phyloP scores from a whole-genome alignment of 345 rosid genomes.

The Cardamine resedifolia region DNA sequence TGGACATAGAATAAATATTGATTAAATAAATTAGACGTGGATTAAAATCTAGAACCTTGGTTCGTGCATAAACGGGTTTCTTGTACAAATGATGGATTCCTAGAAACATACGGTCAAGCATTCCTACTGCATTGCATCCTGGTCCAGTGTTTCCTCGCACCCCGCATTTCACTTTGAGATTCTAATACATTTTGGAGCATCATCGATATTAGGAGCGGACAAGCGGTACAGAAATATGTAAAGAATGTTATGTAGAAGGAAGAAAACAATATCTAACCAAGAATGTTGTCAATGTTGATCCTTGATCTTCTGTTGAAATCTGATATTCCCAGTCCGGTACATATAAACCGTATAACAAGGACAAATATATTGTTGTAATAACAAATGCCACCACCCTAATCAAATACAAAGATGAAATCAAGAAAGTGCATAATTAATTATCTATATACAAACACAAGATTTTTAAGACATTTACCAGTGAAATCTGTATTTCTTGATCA shows the following conservation, averaged over 20 bases:
- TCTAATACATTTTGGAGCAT: not conserved
- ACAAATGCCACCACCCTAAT: slow-evolving; percentile 61
- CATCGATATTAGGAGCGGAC: not conserved
- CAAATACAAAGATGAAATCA: not conserved
- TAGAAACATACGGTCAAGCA: slow-evolving; percentile 70
- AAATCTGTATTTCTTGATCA: slow-evolving; percentile 50
- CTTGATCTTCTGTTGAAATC: slow-evolving; percentile 48
- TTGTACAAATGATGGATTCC: slow-evolving; percentile 71
- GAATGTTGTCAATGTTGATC: slow-evolving; percentile 43
- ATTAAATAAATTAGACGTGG: not conserved
- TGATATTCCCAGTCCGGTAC: slow-evolving; percentile 84
- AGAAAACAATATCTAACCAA: slow-evolving; percentile 42
- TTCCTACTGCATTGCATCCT: slow-evolving; percentile 81
- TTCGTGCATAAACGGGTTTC: slow-evolving; percentile 66
- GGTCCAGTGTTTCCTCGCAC: slow-evolving; percentile 79
- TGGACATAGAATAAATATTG: not conserved
- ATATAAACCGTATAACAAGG: slow-evolving; percentile 60
- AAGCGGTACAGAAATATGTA: not conserved
- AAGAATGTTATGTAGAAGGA: not conserved
- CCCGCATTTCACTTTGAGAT: slow-evolving; percentile 72
- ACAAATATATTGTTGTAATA: slow-evolving; percentile 49
- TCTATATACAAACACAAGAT: not conserved
- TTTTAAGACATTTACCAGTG: slow-evolving; percentile 49
- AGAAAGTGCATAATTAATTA: slow-evolving; percentile 2
- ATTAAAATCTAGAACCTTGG: slow-evolving; percentile 42